Conservation (phyloP, 208 protist genomes). For the Leishmania tropica region DNA sequence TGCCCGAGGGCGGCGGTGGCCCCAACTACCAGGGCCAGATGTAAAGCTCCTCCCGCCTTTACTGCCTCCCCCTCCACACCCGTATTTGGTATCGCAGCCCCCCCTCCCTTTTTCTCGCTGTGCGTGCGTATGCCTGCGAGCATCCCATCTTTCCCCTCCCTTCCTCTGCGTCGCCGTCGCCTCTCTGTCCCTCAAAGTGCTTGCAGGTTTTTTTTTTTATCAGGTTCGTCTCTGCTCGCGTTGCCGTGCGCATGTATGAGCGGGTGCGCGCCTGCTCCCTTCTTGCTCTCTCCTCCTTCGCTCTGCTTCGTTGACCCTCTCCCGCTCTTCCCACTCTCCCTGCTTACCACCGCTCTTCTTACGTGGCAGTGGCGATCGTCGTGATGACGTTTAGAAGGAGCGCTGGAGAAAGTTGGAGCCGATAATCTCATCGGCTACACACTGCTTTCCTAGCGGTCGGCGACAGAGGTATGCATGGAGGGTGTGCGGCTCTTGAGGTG, state of each 20-base stretch:
- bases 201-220: background rate
- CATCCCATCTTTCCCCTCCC: background rate
- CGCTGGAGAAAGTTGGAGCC: background rate
- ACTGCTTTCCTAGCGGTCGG: background rate
- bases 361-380: background rate
- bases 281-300: background rate
- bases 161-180: background rate
- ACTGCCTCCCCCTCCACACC: too few species aligned
- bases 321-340: background rate
- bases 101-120: background rate
- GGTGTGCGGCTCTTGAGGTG: background rate
- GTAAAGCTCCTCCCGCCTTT: conserved; percentile 42
- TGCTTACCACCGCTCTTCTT: background rate
- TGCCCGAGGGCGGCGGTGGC: conserved; percentile 93
- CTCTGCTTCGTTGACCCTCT: background rate
- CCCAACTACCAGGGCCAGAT: conserved; percentile 87
- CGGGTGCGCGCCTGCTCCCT: background rate
- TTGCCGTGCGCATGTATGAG: background rate
- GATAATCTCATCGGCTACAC: background rate
- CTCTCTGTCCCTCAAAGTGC: too few species aligned
- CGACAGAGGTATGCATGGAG: background rate
- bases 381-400: background rate
- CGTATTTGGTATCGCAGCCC: background rate
- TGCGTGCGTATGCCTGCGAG: background rate
- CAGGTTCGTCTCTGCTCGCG: background rate